These are phyloP conservation scores for Apiospora marii DNA, from an alignment of 2,329 filamentous ascomycete genomes.

Conservation along the genomic window DNA sequence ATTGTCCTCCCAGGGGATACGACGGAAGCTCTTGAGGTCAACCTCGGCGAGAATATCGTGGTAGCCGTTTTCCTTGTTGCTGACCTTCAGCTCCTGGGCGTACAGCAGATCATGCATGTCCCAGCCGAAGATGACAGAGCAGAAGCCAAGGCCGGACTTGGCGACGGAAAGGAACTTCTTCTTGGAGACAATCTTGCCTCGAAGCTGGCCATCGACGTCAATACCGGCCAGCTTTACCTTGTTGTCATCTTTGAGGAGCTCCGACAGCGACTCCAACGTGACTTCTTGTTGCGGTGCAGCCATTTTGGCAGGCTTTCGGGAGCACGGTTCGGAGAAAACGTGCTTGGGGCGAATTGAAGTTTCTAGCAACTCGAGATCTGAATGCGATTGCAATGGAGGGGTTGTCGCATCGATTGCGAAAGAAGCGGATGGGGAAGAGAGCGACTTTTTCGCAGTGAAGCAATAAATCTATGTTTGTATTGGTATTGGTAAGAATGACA, in stretches of 20 bases:
- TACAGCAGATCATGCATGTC: slow-evolving; percentile 88
- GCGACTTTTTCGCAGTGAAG: neutral
- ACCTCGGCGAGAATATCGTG: slow-evolving; percentile 77
- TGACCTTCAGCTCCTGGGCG: slow-evolving; percentile 76
- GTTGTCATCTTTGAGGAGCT: slow-evolving; percentile 69
- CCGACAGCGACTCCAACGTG: slow-evolving; percentile 65
- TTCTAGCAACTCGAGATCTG: neutral
- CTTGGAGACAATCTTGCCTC: slow-evolving; percentile 83
- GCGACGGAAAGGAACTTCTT: slow-evolving; percentile 82
- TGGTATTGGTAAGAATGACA: neutral
- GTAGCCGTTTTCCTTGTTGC: slow-evolving; percentile 82
- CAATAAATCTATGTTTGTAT: neutral
- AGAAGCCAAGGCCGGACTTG: slow-evolving; percentile 81
- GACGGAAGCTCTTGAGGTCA: slow-evolving; percentile 73
- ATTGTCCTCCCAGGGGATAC: slow-evolving; percentile 82
- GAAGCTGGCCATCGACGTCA: slow-evolving; percentile 79
- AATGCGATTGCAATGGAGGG: slow-evolving; percentile 1
- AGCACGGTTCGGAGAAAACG: neutral
- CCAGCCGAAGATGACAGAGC: slow-evolving; percentile 86
- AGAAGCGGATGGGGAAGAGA: neutral
- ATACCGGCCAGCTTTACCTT: slow-evolving; percentile 80
- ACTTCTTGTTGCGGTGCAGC: slow-evolving; percentile 43
- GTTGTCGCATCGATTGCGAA: neutral
- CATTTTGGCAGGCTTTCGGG: slow-evolving; percentile 32
- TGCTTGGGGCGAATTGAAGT: neutral